A percentile compares a stretch with the other conserved stretches of the same genome.
These are phyloP conservation scores for Pseudonectria buxi DNA, from an alignment of 2,329 filamentous ascomycete species.

Conservation along the genomic window DNA sequence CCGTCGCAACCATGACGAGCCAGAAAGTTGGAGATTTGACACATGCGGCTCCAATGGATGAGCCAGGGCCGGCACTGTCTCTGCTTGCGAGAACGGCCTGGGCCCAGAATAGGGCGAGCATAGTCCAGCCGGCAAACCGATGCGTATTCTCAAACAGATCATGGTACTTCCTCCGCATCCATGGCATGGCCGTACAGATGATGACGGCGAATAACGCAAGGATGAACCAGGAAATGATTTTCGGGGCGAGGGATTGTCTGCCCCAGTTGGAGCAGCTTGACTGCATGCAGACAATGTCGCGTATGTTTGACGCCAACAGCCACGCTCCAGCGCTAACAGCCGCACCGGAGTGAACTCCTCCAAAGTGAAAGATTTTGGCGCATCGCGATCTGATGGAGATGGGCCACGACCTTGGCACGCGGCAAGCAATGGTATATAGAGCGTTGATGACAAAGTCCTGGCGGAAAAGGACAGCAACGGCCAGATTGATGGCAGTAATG, in stretches of 20 bases:
- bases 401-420: constrained; percentile 39
- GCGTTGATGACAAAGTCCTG: constrained; percentile 48
- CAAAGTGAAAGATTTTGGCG: constrained; percentile 46
- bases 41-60: constrained; percentile 31
- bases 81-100: constrained; percentile 50
- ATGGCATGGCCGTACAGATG: constrained; percentile 56
- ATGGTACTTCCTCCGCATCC: constrained; percentile 55
- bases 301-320: constrained; percentile 36
- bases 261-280: constrained; percentile 16
- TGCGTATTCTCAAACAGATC: constrained; percentile 65
- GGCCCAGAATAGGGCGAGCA: constrained; percentile 59
- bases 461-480: constrained; percentile 42
- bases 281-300: constrained; percentile 14
- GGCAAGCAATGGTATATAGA: constrained; percentile 40
- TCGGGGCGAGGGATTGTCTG: constrained; percentile 30
- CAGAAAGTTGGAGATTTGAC: constrained; percentile 48
- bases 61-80: constrained; percentile 28
- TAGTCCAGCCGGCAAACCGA: constrained; percentile 64
- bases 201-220: constrained; percentile 53
- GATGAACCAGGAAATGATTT: constrained; percentile 51
- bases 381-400: constrained; percentile 39
- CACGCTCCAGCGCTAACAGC: constrained; percentile 42
- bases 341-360: constrained; percentile 43
- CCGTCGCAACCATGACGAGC: constrained; percentile 58
- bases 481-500: constrained; percentile 41